Evolutionary conservation across 345 rosid species (phyloP), one percentile per base, ranked within the genome.

Genomic region (Eucalyptus curtisii): DNA sequence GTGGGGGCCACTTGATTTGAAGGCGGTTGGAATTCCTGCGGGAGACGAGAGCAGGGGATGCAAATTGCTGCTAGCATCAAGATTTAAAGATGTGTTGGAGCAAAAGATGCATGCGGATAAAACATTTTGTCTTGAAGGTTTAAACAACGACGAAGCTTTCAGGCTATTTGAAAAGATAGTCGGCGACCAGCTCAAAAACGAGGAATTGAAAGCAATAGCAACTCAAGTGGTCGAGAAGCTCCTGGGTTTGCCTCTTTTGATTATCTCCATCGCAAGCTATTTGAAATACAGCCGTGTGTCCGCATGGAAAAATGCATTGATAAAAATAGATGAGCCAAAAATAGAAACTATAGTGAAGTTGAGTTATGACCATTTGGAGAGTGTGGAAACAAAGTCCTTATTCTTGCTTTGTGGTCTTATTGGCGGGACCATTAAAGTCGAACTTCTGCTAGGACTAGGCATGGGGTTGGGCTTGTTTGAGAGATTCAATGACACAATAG

Each of bases 261-360:
- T 50, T 50, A 16, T 2, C 53, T 50, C 20, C 19, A 8, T 50
- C 7, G 53, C 53, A 16, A 50, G 53, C 7, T 6, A 7, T 6
- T 50, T 50, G 7, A 50, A 50, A 50, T 15, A 5, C 3, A 16
- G 7, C 3, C 3, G 3, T 50, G 53, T 50, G 53, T 14, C 19
- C 7, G 3, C 53, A 6, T 50, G 53, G 53, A 6, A 50, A 14
- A 1, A 50, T 20, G 20, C 20, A 2, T 50, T 50, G 20, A 50
- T 14, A 50, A 50, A 16, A 50, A 50, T 50, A 50, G 53, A 50
- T 1, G 7, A 50, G 1, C 3, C 19, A 50, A 16, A 49, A 1
- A 19, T 1, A 1, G 57, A 52, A 20, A 53, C 0, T 0, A 53
- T 53, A 20, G 57, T 53, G 11, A 53, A 4, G 2, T 0, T 7